Percentiles rank a stretch among this genome's conserved stretches.
Conservation (phyloP, 495 filamentous ascomycete genomes). For the Xanthoparmelia taractica region DNA sequence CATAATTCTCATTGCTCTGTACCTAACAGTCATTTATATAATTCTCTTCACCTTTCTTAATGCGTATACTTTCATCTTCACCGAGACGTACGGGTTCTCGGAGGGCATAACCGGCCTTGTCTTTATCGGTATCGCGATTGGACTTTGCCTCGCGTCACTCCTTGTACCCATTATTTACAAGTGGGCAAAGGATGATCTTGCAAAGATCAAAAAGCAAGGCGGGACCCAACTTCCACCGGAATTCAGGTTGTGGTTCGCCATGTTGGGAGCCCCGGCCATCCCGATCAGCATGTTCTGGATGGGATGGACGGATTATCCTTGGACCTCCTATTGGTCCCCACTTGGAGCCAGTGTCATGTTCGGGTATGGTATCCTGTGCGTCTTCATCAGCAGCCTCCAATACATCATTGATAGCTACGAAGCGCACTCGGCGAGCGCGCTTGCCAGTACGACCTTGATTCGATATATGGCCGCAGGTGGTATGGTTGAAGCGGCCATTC, state of each 20-base stretch:
- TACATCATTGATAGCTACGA: constrained; percentile 53
- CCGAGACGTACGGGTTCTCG: constrained; percentile 46
- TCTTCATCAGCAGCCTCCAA: constrained; percentile 47
- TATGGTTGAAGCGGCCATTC: constrained; percentile 41
- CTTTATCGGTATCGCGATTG: constrained; percentile 52
- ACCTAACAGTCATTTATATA: constrained; percentile 57
- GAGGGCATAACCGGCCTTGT: constrained; percentile 48
- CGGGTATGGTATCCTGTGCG: constrained; percentile 46
- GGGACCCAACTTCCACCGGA: constrained; percentile 43
- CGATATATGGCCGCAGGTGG: constrained; percentile 46
- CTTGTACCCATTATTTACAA: constrained; percentile 49
- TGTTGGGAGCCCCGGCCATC: constrained; percentile 49
- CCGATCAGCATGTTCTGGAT: constrained; percentile 57
- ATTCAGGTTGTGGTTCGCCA: constrained; percentile 50
- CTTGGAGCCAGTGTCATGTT: constrained; percentile 43
- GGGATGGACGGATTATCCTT: constrained; percentile 46
- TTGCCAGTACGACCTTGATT: constrained; percentile 44
- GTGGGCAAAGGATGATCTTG: constrained; percentile 45
- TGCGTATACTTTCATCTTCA: constrained; percentile 59
- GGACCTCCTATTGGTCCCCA: constrained; percentile 49
- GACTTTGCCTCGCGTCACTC: constrained; percentile 40
- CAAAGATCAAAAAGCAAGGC: constrained; percentile 30
- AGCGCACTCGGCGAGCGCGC: constrained; percentile 37
- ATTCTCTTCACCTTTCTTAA: constrained; percentile 60
- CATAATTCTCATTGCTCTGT: constrained; percentile 48